Conservation (phyloP, 768 basidiomycete species). For the Leccinum rimulosum region DNA sequence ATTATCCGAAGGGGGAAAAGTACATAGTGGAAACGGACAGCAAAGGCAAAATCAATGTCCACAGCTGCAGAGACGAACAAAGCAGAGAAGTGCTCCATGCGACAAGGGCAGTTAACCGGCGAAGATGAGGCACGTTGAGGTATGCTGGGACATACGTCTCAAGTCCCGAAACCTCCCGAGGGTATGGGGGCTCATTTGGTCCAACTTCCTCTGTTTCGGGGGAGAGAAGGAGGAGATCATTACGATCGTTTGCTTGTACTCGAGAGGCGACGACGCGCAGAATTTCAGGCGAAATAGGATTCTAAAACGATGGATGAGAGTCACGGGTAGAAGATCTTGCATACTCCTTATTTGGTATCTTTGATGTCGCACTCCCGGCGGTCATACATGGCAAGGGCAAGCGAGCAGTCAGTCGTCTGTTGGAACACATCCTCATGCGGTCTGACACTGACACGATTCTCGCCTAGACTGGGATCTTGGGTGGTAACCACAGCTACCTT, state of each 20-base stretch:
- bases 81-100: conserved; percentile 42
- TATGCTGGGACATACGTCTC: conserved; percentile 96
- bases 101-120: conserved; percentile 83
- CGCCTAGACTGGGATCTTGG: too few relatives aligned
- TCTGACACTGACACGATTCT: too few relatives aligned
- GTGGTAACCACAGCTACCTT: too few relatives aligned
- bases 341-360: too few relatives aligned
- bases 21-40: conserved; percentile 22
- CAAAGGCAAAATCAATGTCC: conserved; percentile 8
- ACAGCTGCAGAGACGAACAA: not conserved
- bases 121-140: conserved; percentile 84
- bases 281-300: conserved; percentile 96
- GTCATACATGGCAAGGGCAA: too few relatives aligned
- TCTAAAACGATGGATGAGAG: conserved; percentile 43
- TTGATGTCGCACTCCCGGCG: not conserved
- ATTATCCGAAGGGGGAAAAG: conserved; percentile 16
- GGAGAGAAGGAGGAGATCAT: conserved; percentile 92
- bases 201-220: conserved; percentile 98
- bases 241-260: conserved; percentile 93
- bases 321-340: not conserved
- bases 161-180: conserved; percentile 91
- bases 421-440: too few relatives aligned
- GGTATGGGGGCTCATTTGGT: conserved; percentile 89
- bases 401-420: too few relatives aligned
- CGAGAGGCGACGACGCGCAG: conserved; percentile 65